Conservation (phyloP, 208 protist species). For the Porcisia hertigi region DNA sequence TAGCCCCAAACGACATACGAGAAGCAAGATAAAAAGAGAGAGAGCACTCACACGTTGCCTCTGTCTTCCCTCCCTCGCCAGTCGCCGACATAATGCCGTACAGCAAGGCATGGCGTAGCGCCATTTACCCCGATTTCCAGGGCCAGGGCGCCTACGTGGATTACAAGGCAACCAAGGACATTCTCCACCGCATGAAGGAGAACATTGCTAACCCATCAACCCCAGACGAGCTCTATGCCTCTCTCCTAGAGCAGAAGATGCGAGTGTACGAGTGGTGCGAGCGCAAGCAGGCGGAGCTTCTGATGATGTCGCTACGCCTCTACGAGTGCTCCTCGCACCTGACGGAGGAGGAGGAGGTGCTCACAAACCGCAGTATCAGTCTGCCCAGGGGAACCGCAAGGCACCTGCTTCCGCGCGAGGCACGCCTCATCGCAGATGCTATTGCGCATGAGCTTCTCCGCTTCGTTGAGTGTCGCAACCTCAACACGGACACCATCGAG, state of each 20-base stretch:
- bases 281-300: constrained; percentile 64
- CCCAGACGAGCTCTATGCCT: constrained; percentile 76
- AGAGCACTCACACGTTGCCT: neutral
- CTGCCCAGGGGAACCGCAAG: constrained; percentile 4
- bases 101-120: constrained; percentile 83
- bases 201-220: constrained; percentile 83
- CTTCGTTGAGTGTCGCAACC: constrained; percentile 83
- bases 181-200: constrained; percentile 87
- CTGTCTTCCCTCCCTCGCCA: neutral
- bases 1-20: too few relatives aligned
- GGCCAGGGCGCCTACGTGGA: constrained; percentile 82
- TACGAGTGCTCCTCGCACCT: constrained; percentile 60
- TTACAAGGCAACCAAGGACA: constrained; percentile 88
- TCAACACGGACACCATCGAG: constrained; percentile 87
- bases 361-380: constrained; percentile 43
- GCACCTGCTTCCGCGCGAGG: constrained; percentile 55
- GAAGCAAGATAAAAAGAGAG: too few relatives aligned
- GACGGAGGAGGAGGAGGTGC: constrained; percentile 47
- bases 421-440: constrained; percentile 65
- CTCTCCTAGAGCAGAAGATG: constrained; percentile 70
- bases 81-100: constrained; percentile 57
- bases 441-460: constrained; percentile 81
- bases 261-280: constrained; percentile 75
- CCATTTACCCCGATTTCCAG: constrained; percentile 85
- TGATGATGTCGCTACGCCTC: constrained; percentile 59